Percentiles rank a stretch among this genome's conserved stretches.
Conservation (phyloP, 495 filamentous ascomycete species). For the Halenospora varia region DNA sequence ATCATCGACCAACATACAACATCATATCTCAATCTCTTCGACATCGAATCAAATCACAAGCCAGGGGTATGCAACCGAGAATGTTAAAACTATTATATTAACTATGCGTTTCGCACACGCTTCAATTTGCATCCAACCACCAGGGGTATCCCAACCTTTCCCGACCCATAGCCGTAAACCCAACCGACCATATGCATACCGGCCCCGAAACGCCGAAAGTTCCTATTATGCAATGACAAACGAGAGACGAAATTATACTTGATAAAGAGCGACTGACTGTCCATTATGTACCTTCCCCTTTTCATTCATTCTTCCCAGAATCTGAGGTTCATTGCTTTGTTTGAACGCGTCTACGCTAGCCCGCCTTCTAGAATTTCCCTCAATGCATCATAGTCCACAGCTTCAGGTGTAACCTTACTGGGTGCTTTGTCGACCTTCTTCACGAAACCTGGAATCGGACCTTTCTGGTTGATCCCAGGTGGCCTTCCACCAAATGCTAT, state of each 20-base stretch:
- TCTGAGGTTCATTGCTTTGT: no score
- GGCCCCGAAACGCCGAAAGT: neutral
- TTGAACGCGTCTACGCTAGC: neutral
- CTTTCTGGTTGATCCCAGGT: slow-evolving; percentile 51
- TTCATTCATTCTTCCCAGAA: neutral
- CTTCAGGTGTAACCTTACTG: slow-evolving; percentile 37
- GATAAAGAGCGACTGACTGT: neutral
- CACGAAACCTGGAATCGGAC: slow-evolving; percentile 45
- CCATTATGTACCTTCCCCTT: neutral
- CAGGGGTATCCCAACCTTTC: neutral
- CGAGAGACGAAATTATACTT: neutral
- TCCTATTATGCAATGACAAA: neutral
- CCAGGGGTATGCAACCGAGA: no score
- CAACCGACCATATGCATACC: neutral
- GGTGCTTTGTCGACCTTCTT: slow-evolving; percentile 36
- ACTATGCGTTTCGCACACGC: neutral
- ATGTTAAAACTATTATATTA: neutral
- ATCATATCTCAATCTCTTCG: no score
- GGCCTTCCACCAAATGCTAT: slow-evolving; percentile 26
- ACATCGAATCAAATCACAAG: no score
- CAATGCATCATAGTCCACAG: slow-evolving; percentile 29
- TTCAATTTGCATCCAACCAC: neutral
- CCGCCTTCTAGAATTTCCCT: slow-evolving; percentile 16
- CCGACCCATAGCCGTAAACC: neutral
- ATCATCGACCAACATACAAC: no score